These are phyloP conservation scores for Rhodotorula sp. DNA, from an alignment of 1,284 basidiomycete species.

Conservation along the genomic window DNA sequence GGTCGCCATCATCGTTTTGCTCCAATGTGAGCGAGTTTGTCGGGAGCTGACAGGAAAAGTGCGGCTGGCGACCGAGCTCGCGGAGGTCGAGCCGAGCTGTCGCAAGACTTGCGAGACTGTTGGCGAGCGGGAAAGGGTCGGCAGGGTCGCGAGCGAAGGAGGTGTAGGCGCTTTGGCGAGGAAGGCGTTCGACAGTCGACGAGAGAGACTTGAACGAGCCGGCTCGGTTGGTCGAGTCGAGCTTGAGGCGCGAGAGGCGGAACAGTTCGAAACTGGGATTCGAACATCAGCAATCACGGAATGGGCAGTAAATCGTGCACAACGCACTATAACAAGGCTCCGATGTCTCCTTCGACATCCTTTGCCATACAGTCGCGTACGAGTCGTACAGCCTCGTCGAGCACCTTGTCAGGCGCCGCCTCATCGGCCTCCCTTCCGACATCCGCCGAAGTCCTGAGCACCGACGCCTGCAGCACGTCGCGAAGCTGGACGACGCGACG, in stretches of 20 bases:
- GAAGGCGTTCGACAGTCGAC: not conserved
- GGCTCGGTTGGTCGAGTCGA: not conserved
- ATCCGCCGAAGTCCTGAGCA: not conserved
- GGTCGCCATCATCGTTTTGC: no score
- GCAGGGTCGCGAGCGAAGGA: not conserved
- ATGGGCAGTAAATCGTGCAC: not conserved
- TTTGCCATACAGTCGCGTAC: not conserved
- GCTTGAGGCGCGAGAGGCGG: not conserved
- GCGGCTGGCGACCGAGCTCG: no score
- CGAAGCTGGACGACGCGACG: no score
- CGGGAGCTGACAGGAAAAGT: no score
- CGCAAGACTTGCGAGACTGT: not conserved
- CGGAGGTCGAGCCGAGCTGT: not conserved
- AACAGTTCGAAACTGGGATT: constrained; percentile 12
- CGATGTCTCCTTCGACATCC: constrained; percentile 1
- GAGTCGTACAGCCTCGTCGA: not conserved
- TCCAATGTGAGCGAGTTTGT: not conserved
- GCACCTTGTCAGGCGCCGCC: not conserved
- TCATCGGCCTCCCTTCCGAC: not conserved
- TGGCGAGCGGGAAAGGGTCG: not conserved
- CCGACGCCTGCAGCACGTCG: no score
- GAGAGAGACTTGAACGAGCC: not conserved
- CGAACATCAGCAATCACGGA: not conserved
- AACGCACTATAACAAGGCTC: constrained; percentile 16
- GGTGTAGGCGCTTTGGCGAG: not conserved